Conservation (phyloP, 352 stramenopile species). For the Pythium sukuiense region DNA sequence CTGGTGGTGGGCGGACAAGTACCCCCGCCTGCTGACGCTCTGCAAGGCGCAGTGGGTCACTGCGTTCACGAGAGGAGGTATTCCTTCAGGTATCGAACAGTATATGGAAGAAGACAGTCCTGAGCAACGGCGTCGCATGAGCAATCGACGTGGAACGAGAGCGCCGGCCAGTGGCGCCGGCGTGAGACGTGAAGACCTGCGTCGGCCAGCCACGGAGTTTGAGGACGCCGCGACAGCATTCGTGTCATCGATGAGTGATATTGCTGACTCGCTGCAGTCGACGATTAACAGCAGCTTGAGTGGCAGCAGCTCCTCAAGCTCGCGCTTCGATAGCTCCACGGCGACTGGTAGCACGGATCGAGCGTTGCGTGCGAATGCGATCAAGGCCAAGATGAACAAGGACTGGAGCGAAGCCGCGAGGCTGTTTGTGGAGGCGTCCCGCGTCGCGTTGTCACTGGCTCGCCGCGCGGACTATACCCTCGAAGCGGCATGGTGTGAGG, state of each 20-base stretch:
- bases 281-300: background rate
- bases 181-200: background rate
- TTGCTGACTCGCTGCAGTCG: conserved; percentile 20
- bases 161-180: background rate
- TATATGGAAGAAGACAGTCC: conserved; percentile 36
- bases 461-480: conserved; percentile 55
- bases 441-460: conserved; percentile 35
- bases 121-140: conserved; percentile 23
- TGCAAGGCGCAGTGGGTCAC: conserved; percentile 52
- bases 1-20: conserved; percentile 75
- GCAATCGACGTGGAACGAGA: conserved; percentile 6
- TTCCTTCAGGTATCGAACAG: conserved; percentile 48
- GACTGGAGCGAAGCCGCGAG: conserved; percentile 61
- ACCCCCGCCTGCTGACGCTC: conserved; percentile 39
- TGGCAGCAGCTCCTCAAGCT: background rate
- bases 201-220: background rate
- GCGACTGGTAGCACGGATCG: conserved; percentile 41
- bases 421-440: conserved; percentile 55
- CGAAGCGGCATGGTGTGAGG: conserved; percentile 63
- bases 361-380: conserved; percentile 53
- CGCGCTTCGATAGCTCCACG: conserved; percentile 5
- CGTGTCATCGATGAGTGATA: conserved; percentile 15
- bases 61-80: conserved; percentile 50
- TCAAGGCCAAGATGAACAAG: conserved; percentile 70
- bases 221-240: conserved; percentile 24